These are phyloP conservation scores for Fusarium decemcellulare DNA, from an alignment of 2,329 filamentous ascomycete species.

Conservation along the genomic window DNA sequence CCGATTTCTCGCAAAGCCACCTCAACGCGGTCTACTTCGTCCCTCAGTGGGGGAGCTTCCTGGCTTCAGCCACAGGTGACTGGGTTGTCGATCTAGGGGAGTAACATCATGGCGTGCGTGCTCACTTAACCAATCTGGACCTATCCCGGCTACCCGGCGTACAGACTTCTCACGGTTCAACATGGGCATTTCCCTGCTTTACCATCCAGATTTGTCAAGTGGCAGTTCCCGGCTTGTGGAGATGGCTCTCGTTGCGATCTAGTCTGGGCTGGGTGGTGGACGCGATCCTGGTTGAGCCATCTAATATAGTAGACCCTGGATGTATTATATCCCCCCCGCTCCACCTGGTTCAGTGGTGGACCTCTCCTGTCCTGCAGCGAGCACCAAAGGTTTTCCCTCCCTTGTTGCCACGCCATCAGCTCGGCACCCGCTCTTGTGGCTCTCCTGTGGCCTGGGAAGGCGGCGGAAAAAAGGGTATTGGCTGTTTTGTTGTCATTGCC, in stretches of 20 bases:
- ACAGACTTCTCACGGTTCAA: constrained; percentile 30
- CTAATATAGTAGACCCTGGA: constrained; percentile 50
- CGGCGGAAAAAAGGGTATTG: constrained; percentile 36
- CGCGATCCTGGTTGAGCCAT: constrained; percentile 43
- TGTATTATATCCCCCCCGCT: constrained; percentile 48
- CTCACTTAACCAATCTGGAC: constrained; percentile 44
- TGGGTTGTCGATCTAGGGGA: constrained; percentile 40
- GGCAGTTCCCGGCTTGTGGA: constrained; percentile 45
- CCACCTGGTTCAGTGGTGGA: constrained; percentile 39
- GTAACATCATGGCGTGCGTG: constrained; percentile 43
- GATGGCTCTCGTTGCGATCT: constrained; percentile 46
- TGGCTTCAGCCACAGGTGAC: constrained; percentile 42
- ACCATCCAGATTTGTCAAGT: constrained; percentile 41
- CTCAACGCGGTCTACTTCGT: constrained; percentile 29
- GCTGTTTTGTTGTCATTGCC: constrained; percentile 31
- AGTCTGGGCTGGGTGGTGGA: constrained; percentile 35
- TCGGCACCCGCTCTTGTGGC: constrained; percentile 36
- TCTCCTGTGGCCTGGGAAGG: constrained; percentile 25
- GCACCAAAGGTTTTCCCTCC: constrained; percentile 43
- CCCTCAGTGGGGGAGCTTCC: constrained; percentile 37
- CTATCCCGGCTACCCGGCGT: constrained; percentile 37
- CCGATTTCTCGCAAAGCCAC: constrained; percentile 26
- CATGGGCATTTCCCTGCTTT: constrained; percentile 43
- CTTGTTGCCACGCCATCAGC: constrained; percentile 47
- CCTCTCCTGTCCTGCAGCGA: constrained; percentile 41